Evolutionary conservation across 306 rosid species (phyloP).

Genomic region (Mimosa pudica): DNA sequence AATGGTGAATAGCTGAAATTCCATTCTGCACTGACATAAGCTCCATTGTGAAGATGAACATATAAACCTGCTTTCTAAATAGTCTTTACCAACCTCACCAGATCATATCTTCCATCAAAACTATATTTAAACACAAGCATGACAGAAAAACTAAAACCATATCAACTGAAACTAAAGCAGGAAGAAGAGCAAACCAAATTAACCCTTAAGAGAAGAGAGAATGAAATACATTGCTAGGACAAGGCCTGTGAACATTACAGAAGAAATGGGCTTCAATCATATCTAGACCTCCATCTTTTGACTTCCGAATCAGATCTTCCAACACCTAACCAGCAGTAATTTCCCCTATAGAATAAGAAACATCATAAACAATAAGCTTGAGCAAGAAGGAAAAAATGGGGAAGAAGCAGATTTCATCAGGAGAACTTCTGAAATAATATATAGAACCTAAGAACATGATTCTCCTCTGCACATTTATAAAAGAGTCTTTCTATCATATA

Average conservation of each 20-base stretch:
- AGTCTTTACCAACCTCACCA: conserved; percentile 85
- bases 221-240: conserved; percentile 83
- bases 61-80: conserved; percentile 88
- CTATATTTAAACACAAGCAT: conserved; percentile 62
- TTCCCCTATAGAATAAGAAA: conserved; percentile 24
- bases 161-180: neutral
- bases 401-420: conserved; percentile 63
- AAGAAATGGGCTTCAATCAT: conserved; percentile 91
- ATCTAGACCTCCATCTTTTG: conserved; percentile 94
- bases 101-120: conserved; percentile 89
- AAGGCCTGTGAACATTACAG: conserved; percentile 95
- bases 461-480: conserved; percentile 93
- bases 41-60: conserved; percentile 96
- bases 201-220: conserved; percentile 10
- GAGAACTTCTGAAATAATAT: conserved; percentile 98
- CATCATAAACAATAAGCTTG: conserved; percentile 5
- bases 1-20: conserved; percentile 76
- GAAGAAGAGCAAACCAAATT: conserved; percentile 13
- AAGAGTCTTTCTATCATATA: conserved; percentile 87
- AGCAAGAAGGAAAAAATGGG: neutral
- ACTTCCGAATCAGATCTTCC: conserved; percentile 96
- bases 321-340: conserved; percentile 68
- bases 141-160: conserved; percentile 29
- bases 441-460: conserved; percentile 92
- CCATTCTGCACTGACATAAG: conserved; percentile 99